Base-by-base conservation (phyloP, 2,329 filamentous ascomycete species). In the Elsinoe ampelina region DNA sequence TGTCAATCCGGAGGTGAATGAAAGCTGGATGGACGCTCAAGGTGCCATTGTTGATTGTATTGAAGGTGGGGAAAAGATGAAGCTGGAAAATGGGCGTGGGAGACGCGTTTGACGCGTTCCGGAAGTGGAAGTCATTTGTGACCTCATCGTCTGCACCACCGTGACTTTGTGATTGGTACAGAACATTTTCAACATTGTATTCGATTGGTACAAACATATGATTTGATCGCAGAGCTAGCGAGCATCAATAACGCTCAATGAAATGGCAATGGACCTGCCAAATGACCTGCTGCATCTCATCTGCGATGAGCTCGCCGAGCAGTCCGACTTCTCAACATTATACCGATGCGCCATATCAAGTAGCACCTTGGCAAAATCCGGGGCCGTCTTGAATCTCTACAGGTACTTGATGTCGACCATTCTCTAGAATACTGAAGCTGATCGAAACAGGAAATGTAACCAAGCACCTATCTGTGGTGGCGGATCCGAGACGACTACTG, bases 281-380 rank as follows among this genome's bases (percentile, higher is more conserved):
- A 75, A 78, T 56, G 83, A 86, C 61, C 74, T 86, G 38, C 73
- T 84, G 64, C 77, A 80, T 64, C 70, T 85, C 19, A 71, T 87
- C 48, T 83, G 80, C 58, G 74, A 80, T 57, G 79, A 83, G 64
- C 73, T 87, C 32, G 76, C 77, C 4, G 69, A 70, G 12, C 72
- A 77, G 57, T 72, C 72, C 47, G 81, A 85, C 60, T 85, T 84
- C 64, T 70, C 74, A 13, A 79, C 80, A 5, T 75, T 88, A 8
- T 85, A 80, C 69, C 77, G 73, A 57, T 82, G 80, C 64, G 77
- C 82, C 34, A 73, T 77, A 41, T 69, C 80, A 52, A 80, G 77
- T 61, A 80, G 75, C 61, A 72, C 75, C 57, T 70, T 86, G 42
- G 82, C 81, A 1, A 73, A 75, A 19, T 73, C 83, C 50, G 69